Percentiles rank a stretch among this genome's conserved stretches.
These are phyloP conservation scores for Coemansia sp. DNA, from an alignment of 192 early-diverging fungal species.

Conservation along the genomic window DNA sequence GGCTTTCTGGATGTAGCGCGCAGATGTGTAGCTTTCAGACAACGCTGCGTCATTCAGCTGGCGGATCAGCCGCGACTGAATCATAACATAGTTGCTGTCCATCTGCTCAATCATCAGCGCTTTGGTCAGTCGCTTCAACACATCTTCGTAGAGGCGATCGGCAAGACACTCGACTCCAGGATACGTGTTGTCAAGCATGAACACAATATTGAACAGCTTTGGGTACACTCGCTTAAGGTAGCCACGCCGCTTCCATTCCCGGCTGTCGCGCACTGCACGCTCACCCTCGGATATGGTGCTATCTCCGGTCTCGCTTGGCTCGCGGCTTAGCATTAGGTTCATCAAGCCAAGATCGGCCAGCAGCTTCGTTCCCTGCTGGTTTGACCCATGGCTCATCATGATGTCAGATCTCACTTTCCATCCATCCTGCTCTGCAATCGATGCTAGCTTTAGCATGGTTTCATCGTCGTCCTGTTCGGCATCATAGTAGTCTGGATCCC, in stretches of 20 bases:
- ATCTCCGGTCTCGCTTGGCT: slow-evolving; percentile 54
- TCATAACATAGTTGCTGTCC: slow-evolving; percentile 48
- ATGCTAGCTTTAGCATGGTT: slow-evolving; percentile 37
- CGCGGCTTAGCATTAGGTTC: slow-evolving; percentile 47
- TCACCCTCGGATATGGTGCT: slow-evolving; percentile 50
- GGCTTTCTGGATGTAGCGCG: slow-evolving; percentile 31
- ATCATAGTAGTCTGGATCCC: slow-evolving; percentile 64
- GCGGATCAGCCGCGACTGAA: slow-evolving; percentile 46
- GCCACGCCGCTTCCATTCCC: slow-evolving; percentile 52
- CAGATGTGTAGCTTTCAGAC: slow-evolving; percentile 19
- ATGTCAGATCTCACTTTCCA: slow-evolving; percentile 47
- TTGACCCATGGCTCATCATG: slow-evolving; percentile 19
- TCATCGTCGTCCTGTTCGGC: slow-evolving; percentile 61
- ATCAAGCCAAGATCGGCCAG: slow-evolving; percentile 49
- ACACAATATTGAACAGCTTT: slow-evolving; percentile 46
- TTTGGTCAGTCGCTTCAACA: slow-evolving; percentile 46
- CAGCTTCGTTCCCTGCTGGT: slow-evolving; percentile 37
- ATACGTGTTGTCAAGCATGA: slow-evolving; percentile 53
- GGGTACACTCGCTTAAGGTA: slow-evolving; percentile 43
- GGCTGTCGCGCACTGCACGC: slow-evolving; percentile 54
- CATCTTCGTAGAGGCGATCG: slow-evolving; percentile 48
- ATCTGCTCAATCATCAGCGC: slow-evolving; percentile 54
- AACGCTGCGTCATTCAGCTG: slow-evolving; percentile 42
- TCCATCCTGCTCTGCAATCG: slow-evolving; percentile 33
- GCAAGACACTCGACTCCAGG: slow-evolving; percentile 41